These are phyloP conservation scores for Arabidopsis hybrid DNA, from an alignment of 441 rosid species.

Conservation along the genomic window DNA sequence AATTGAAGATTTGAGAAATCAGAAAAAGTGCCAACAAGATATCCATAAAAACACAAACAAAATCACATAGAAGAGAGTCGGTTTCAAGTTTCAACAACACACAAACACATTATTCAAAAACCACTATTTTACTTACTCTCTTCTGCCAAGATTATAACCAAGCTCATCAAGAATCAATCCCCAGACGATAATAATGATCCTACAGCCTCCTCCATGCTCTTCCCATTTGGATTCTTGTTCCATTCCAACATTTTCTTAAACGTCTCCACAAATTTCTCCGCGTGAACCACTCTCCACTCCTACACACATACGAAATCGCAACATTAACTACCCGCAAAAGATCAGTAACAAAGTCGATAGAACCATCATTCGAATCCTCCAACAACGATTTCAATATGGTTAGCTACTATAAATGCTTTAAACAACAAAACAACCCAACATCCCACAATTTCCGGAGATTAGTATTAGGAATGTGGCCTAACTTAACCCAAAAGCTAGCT, in stretches of 20 bases:
- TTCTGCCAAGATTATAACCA: neutral
- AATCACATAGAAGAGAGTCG: neutral
- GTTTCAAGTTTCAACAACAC: neutral
- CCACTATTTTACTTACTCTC: neutral
- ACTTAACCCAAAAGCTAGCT: no score
- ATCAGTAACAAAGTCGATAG: neutral
- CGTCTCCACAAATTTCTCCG: slow-evolving; percentile 66
- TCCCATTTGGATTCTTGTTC: slow-evolving; percentile 67
- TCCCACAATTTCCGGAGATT: neutral
- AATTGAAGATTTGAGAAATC: neutral
- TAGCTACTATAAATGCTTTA: neutral
- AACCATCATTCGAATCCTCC: neutral
- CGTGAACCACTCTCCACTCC: slow-evolving; percentile 73
- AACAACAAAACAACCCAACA: neutral
- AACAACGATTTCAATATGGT: neutral
- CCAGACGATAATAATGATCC: neutral
- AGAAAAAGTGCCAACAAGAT: neutral
- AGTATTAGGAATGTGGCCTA: no score
- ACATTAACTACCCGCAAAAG: neutral
- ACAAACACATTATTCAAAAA: neutral
- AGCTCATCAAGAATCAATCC: slow-evolving; percentile 3
- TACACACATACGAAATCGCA: slow-evolving; percentile 26
- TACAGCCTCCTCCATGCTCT: slow-evolving; percentile 45
- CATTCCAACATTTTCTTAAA: slow-evolving; percentile 63
- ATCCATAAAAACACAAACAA: neutral